Base-by-base conservation (phyloP, 163 green algal species). In the Prototheca wickerhamii region DNA sequence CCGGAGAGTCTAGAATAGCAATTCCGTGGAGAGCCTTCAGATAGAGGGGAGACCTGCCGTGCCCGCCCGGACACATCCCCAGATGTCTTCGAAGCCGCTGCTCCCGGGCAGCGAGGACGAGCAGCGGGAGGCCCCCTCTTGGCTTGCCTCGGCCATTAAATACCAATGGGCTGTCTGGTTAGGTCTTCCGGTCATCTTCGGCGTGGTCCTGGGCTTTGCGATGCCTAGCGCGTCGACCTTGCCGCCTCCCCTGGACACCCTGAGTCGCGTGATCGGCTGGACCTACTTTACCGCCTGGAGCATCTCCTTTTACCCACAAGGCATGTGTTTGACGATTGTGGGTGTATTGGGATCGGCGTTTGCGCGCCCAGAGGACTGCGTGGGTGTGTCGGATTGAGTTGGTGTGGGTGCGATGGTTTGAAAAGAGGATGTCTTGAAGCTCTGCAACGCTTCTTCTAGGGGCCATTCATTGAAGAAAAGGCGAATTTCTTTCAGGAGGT, bases 221-320 rank as follows among this genome's bases (percentile, higher is more conserved):
- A 7, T 68, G 26, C 53, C 60, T 4, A 37, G 52, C 25, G 42
- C 23, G 30, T 6, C 61, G 26, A n/a, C 44, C 20, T 57, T 66
- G 52, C 59, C 66, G 10, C 1, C 33, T 17, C 43, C 56, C 1
- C 10, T 68, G 21, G 33, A 70, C 30, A 43, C 37, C 20, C 15
- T 78, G 7, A 68, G 51, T 18, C 42, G 18, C 29, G 28, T 79
- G 29, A 61, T 79, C 17, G 72, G 72, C n/a, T 79, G 72, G 72
- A 52, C 50, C 21, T 79, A 79, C 53, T 79, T 79, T 59, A 40
- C 33, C n/a, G 63, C 63, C 3, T 79, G 72, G 72, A 61, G 40
- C 51, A 58, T 72, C 15, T 67, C 49, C 35, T 79, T 79, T 58
- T 79, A 75, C 54, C 72, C 72, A 42, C 72, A 79, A 49, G 50